Evolutionary conservation across 495 filamentous ascomycete genomes (phyloP).

Genomic region (Polyplosphaeria fusca): DNA sequence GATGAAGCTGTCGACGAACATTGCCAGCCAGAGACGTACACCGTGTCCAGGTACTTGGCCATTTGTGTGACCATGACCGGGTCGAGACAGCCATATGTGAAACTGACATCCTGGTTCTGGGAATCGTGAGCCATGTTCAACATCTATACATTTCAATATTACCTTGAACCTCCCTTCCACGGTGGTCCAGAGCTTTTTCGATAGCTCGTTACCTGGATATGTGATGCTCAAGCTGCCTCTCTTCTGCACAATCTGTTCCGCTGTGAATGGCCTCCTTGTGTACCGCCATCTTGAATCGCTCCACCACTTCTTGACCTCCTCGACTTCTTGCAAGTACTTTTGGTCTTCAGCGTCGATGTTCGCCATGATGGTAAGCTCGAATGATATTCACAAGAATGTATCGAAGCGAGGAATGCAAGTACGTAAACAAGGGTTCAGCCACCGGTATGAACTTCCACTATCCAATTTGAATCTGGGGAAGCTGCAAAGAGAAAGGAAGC

Average conservation of each 20-base stretch:
- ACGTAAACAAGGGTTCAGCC: background rate
- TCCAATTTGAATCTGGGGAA: too few species aligned
- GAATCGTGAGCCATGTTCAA: background rate
- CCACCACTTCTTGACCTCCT: slow-evolving; percentile 92
- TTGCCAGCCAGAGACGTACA: slow-evolving; percentile 99
- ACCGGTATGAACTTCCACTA: too few species aligned
- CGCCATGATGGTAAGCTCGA: slow-evolving; percentile 21
- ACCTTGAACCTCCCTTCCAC: slow-evolving; percentile 83
- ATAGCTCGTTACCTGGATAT: slow-evolving; percentile 81
- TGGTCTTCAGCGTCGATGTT: slow-evolving; percentile 70
- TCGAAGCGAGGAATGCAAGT: background rate
- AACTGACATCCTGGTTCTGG: slow-evolving; percentile 79
- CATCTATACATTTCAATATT: slow-evolving; percentile 23
- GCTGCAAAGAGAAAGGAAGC: background rate
- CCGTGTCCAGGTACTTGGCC: slow-evolving; percentile 97
- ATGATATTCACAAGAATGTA: background rate
- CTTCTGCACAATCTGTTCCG: slow-evolving; percentile 95
- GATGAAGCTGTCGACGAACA: slow-evolving; percentile 93
- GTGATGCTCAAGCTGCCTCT: slow-evolving; percentile 86
- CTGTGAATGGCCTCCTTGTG: slow-evolving; percentile 89
- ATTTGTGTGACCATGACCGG: slow-evolving; percentile 98
- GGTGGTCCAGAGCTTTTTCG: slow-evolving; percentile 93
- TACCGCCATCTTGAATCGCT: slow-evolving; percentile 83
- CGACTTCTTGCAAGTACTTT: slow-evolving; percentile 73
- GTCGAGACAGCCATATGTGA: slow-evolving; percentile 94